phyloP scores from a whole-genome alignment of 2,329 filamentous ascomycete species.

The Neofusicoccum sp. region DNA sequence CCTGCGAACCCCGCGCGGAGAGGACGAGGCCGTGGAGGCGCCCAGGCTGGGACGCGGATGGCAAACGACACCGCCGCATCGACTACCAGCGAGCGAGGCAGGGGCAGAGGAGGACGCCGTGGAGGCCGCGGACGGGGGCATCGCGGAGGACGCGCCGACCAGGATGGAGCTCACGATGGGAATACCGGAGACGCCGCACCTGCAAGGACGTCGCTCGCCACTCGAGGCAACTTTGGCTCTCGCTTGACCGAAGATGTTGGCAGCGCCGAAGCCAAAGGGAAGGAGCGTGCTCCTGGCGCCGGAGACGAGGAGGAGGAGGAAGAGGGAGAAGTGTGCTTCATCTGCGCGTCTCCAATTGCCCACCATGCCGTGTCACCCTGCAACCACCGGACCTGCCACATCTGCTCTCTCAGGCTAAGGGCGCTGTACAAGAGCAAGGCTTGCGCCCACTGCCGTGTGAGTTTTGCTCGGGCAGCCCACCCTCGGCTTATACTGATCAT shows the following conservation, averaged over 20 bases:
- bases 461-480: conserved; percentile 31
- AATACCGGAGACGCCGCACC: background rate
- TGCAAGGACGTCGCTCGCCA: background rate
- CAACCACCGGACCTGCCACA: conserved; percentile 95
- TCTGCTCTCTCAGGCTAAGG: conserved; percentile 85
- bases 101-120: conserved; percentile 10
- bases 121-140: conserved; percentile 18
- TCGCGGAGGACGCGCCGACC: conserved; percentile 2
- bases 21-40: conserved; percentile 10
- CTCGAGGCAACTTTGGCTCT: conserved; percentile 10
- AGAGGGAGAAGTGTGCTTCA: conserved; percentile 89
- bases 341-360: conserved; percentile 86
- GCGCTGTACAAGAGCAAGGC: conserved; percentile 95
- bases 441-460: conserved; percentile 90
- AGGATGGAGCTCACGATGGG: background rate
- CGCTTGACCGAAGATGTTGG: background rate
- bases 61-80: background rate
- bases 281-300: background rate
- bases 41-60: background rate
- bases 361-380: conserved; percentile 89
- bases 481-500: background rate
- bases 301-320: conserved; percentile 44
- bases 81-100: background rate
- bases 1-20: background rate
- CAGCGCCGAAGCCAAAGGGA: background rate